A percentile compares a stretch with the other conserved stretches of the same genome.
These are phyloP conservation scores for Calonectria pseudoreteaudii DNA, from an alignment of 2,329 filamentous ascomycete genomes.

Conservation along the genomic window DNA sequence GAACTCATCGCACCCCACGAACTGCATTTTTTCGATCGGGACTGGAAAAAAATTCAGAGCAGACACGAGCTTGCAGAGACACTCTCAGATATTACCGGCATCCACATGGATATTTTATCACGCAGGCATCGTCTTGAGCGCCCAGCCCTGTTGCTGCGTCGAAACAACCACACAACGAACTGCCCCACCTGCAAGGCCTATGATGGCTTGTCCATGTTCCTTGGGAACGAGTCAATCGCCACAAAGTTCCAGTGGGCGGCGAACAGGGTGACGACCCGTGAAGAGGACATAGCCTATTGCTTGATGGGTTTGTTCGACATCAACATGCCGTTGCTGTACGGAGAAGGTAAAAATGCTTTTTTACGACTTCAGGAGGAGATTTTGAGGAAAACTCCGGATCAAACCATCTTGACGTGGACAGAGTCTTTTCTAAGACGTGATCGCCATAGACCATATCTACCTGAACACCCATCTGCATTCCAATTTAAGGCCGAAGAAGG, in stretches of 20 bases:
- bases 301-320: constrained; percentile 50
- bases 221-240: constrained; percentile 38
- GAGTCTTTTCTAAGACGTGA: neutral
- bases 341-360: constrained; percentile 50
- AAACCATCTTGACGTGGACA: constrained; percentile 48
- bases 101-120: constrained; percentile 6
- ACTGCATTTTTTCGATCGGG: constrained; percentile 39
- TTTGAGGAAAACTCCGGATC: constrained; percentile 46
- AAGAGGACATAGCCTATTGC: constrained; percentile 49
- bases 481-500: neutral
- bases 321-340: constrained; percentile 51
- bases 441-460: neutral
- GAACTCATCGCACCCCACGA: constrained; percentile 40
- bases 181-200: constrained; percentile 30
- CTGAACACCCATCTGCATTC: neutral
- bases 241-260: constrained; percentile 50
- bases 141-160: constrained; percentile 27
- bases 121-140: constrained; percentile 9
- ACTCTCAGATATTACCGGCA: constrained; percentile 37
- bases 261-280: constrained; percentile 43
- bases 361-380: constrained; percentile 50
- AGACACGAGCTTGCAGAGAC: constrained; percentile 27
- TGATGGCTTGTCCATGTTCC: neutral
- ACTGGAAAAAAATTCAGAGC: constrained; percentile 34
- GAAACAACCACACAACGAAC: constrained; percentile 27